Percentiles rank a stretch among this genome's conserved stretches.
Evolutionary conservation across 331 rosid species (phyloP).

Genomic region (Cucumis variabilis): DNA sequence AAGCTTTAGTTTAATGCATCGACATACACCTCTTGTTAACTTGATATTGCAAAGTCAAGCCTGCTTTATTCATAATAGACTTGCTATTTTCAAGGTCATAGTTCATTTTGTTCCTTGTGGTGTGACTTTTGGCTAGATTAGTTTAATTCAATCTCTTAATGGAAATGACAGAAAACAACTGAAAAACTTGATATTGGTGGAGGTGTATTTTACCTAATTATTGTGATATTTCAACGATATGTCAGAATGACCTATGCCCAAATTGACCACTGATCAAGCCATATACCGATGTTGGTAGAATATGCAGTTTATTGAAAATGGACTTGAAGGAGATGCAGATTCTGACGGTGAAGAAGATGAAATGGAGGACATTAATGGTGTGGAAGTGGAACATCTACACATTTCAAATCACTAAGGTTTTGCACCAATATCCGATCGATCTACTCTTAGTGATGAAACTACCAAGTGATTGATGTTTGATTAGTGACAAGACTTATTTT

Average conservation of each 20-base stretch:
- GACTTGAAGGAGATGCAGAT: conserved; percentile 13
- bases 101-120: neutral
- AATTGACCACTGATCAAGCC: neutral
- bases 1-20: neutral
- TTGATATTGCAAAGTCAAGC: neutral
- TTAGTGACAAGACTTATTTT: too few relatives aligned
- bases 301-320: conserved; percentile 24
- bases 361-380: neutral
- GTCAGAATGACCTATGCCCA: neutral
- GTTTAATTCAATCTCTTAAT: neutral
- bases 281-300: neutral
- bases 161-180: neutral
- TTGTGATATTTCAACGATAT: neutral
- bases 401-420: too few relatives aligned
- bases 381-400: conserved; percentile 28
- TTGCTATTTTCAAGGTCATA: neutral
- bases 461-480: too few relatives aligned
- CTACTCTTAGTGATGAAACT: too few relatives aligned
- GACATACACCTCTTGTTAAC: neutral
- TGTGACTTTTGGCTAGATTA: conserved; percentile 11
- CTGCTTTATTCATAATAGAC: neutral
- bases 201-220: neutral
- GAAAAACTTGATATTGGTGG: neutral
- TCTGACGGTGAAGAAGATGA: conserved; percentile 16
- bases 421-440: too few relatives aligned